These are phyloP conservation scores for Calamus simplicifolius DNA, from an alignment of 176 grass and related monocot species.

Conservation along the genomic window DNA sequence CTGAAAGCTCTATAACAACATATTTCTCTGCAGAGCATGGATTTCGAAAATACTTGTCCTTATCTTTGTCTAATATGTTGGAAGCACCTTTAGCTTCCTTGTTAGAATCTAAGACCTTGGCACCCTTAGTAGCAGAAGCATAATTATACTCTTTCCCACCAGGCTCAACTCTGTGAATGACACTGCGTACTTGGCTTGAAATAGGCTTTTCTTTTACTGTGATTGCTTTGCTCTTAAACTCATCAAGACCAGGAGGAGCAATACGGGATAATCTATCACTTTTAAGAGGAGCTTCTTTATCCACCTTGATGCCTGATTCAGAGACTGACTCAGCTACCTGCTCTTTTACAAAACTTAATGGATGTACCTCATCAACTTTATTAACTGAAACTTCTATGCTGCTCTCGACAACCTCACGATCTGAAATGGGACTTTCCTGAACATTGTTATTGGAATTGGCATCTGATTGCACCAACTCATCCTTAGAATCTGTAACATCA, in stretches of 20 bases:
- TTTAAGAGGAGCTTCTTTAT: conserved; percentile 23
- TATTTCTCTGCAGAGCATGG: conserved; percentile 90
- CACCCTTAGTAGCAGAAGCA: conserved; percentile 68
- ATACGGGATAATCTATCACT: conserved; percentile 43
- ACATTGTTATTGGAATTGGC: conserved; percentile 20
- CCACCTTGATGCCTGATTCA: conserved; percentile 18
- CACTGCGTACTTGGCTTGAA: conserved; percentile 39
- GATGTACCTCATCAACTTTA: conserved; percentile 9
- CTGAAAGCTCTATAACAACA: conserved; percentile 86
- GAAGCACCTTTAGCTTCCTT: conserved; percentile 95
- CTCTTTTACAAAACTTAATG: conserved; percentile 6
- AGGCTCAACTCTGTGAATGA: conserved; percentile 78
- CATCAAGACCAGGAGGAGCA: conserved; percentile 55
- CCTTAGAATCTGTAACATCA: conserved; percentile 1
- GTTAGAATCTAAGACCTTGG: conserved; percentile 78
- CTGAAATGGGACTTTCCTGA: conserved; percentile 11
- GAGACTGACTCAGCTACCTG: conserved; percentile 6
- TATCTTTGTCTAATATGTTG: conserved; percentile 95
- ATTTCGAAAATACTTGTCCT: conserved; percentile 91
- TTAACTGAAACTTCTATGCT: conserved; percentile 14
- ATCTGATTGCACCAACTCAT: conserved; percentile 3
- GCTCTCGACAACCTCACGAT: conserved; percentile 8
- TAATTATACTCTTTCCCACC: conserved; percentile 94
- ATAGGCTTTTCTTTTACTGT: conserved; percentile 42
- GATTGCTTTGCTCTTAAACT: conserved; percentile 81